Evolutionary conservation across 176 grass and related monocot species (phyloP).

Genomic region (Avena eriantha): DNA sequence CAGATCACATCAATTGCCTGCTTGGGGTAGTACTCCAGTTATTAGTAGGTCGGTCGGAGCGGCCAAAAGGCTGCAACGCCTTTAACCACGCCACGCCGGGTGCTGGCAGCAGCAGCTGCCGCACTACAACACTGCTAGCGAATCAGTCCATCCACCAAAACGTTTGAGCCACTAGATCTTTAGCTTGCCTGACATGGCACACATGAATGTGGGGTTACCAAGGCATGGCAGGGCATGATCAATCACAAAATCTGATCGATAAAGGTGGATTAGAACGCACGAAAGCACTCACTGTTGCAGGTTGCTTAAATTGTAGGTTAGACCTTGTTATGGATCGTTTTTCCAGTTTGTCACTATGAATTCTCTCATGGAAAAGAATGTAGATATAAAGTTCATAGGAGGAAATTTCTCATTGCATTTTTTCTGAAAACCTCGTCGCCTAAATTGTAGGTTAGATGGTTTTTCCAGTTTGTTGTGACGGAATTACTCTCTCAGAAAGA

Average conservation of each 20-base stretch:
- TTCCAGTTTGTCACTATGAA: neutral
- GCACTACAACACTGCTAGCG: slow-evolving; percentile 6
- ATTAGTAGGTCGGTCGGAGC: slow-evolving; percentile 16
- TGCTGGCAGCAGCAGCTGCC: neutral
- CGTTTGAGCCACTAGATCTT: neutral
- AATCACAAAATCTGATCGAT: slow-evolving; percentile 6
- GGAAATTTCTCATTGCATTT: too few species aligned
- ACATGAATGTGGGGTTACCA: slow-evolving; percentile 27
- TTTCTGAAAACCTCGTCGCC: too few species aligned
- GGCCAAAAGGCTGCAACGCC: slow-evolving; percentile 45
- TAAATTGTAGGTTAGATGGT: neutral
- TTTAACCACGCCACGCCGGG: slow-evolving; percentile 45
- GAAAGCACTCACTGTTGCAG: slow-evolving; percentile 4
- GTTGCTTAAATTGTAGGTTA: slow-evolving; percentile 12
- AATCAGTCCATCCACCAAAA: slow-evolving; percentile 14
- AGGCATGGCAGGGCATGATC: neutral
- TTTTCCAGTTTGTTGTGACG: neutral
- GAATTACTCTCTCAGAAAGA: too few species aligned
- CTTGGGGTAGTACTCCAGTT: slow-evolving; percentile 8
- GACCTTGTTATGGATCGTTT: neutral
- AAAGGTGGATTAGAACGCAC: slow-evolving; percentile 36
- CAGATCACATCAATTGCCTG: slow-evolving; percentile 24
- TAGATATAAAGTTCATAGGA: neutral
- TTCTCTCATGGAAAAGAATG: neutral
- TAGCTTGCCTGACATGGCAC: neutral